Conservation (phyloP, 768 basidiomycete genomes). For the Dacryopinax spathularia region DNA sequence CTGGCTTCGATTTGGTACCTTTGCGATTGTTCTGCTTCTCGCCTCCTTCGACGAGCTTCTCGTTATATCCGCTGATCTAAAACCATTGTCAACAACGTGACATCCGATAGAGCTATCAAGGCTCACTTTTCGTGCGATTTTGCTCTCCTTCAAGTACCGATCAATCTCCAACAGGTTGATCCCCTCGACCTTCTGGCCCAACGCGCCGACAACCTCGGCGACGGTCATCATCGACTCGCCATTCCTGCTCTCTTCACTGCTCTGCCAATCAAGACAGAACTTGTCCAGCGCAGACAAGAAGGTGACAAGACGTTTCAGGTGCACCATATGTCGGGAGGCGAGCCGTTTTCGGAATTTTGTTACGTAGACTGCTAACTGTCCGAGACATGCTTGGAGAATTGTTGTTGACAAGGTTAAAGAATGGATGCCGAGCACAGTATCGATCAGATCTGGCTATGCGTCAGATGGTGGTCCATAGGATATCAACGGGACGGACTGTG, state of each 20-base stretch:
- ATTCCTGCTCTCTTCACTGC: constrained; percentile 19
- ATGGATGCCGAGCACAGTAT: constrained; percentile 77
- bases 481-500: constrained; percentile 53
- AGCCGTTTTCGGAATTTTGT: constrained; percentile 65
- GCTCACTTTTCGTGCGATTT: constrained; percentile 39
- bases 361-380: constrained; percentile 66
- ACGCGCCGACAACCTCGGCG: constrained; percentile 43
- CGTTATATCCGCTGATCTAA: constrained; percentile 76
- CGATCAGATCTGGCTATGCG: constrained; percentile 61
- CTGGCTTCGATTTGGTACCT: not conserved
- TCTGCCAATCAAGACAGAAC: constrained; percentile 29
- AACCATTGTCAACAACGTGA: constrained; percentile 40
- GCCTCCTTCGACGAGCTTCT: constrained; percentile 39
- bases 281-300: constrained; percentile 57
- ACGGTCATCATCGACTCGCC: constrained; percentile 57
- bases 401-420: constrained; percentile 47
- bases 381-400: constrained; percentile 46
- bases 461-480: constrained; percentile 1
- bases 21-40: constrained; percentile 22
- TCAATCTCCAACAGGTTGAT: constrained; percentile 77
- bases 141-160: constrained; percentile 65
- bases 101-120: not conserved
- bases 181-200: constrained; percentile 55
- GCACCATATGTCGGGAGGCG: constrained; percentile 53
- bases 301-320: constrained; percentile 62